A percentile compares a stretch with the other conserved stretches of the same genome.
phyloP scores from a whole-genome alignment of 2,329 filamentous ascomycete species.

The Neonectria faginata region DNA sequence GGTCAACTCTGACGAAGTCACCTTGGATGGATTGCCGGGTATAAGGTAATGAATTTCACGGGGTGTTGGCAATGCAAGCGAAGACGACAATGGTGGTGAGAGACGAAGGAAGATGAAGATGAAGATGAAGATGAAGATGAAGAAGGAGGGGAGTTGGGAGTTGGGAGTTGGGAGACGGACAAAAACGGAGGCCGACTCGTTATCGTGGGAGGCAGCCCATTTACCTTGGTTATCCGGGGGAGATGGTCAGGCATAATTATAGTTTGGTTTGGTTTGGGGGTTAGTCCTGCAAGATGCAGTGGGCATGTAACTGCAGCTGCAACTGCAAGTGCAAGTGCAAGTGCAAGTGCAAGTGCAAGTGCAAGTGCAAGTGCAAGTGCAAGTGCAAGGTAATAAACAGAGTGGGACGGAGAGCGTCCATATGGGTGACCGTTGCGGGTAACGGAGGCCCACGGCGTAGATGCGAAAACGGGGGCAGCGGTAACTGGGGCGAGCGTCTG shows the following conservation, averaged over 20 bases:
- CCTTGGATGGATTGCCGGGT: background rate
- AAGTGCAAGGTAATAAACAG: slow-evolving; percentile 6
- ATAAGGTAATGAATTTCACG: slow-evolving; percentile 4
- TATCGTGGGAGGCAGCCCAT: slow-evolving; percentile 44
- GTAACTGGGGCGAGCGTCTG: slow-evolving; percentile 24
- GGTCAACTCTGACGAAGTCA: background rate
- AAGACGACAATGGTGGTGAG: slow-evolving; percentile 24
- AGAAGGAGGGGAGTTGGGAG: background rate
- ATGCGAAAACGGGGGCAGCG: background rate
- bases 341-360: slow-evolving; percentile 9
- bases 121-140: background rate
- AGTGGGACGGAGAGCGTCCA: slow-evolving; percentile 5
- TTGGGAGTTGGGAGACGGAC: slow-evolving; percentile 13
- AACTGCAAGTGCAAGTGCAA: slow-evolving; percentile 7
- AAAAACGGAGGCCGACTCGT: slow-evolving; percentile 40
- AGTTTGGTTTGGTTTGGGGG: slow-evolving; percentile 6
- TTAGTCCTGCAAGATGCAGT: slow-evolving; percentile 29
- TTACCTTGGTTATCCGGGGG: slow-evolving; percentile 15
- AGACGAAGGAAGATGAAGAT: slow-evolving; percentile 17
- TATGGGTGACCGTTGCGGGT: slow-evolving; percentile 21
- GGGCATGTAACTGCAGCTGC: too few species aligned
- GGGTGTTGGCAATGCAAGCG: slow-evolving; percentile 18
- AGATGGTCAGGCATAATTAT: slow-evolving; percentile 1
- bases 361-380: slow-evolving; percentile 11
- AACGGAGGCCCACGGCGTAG: slow-evolving; percentile 16